Conservation (phyloP, 2,329 filamentous ascomycete species). For the Penicillium sp. region DNA sequence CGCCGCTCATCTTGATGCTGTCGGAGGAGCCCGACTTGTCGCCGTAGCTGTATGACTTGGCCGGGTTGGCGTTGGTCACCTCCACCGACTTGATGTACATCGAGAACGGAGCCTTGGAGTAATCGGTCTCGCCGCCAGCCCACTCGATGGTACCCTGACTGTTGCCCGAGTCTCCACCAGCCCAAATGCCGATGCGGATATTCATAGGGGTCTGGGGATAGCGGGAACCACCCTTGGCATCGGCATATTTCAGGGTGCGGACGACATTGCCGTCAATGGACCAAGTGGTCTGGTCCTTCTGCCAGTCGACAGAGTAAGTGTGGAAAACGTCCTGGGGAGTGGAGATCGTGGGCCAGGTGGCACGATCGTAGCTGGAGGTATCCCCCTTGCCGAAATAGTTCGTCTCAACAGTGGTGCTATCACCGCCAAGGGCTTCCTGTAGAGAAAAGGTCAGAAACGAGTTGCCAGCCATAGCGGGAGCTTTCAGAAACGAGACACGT, state of each 20-base stretch:
- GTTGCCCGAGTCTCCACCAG: slow-evolving; percentile 55
- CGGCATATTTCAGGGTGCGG: slow-evolving; percentile 59
- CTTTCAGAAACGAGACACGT: slow-evolving; percentile 47
- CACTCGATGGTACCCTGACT: slow-evolving; percentile 58
- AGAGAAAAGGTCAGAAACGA: slow-evolving; percentile 47
- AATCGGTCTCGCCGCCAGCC: slow-evolving; percentile 69
- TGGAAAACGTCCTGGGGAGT: slow-evolving; percentile 53
- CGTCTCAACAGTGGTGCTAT: slow-evolving; percentile 57
- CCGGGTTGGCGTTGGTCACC: slow-evolving; percentile 56
- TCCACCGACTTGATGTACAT: slow-evolving; percentile 68
- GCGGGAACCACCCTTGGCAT: slow-evolving; percentile 57
- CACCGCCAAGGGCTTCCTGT: slow-evolving; percentile 40
- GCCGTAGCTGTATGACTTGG: slow-evolving; percentile 62
- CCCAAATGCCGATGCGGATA: slow-evolving; percentile 67
- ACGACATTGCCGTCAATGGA: slow-evolving; percentile 60
- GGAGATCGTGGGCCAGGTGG: slow-evolving; percentile 66
- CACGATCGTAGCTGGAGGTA: slow-evolving; percentile 74
- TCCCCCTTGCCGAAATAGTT: slow-evolving; percentile 98
- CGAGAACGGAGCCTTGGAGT: slow-evolving; percentile 62
- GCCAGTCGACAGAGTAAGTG: slow-evolving; percentile 62
- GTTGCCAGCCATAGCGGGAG: slow-evolving; percentile 6
- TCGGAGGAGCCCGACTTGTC: slow-evolving; percentile 61
- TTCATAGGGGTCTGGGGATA: slow-evolving; percentile 74
- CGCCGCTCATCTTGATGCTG: slow-evolving; percentile 55
- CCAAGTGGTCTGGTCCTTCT: slow-evolving; percentile 62